phyloP scores from a whole-genome alignment of 164 flowering plant species.

The Malania oleifera region DNA sequence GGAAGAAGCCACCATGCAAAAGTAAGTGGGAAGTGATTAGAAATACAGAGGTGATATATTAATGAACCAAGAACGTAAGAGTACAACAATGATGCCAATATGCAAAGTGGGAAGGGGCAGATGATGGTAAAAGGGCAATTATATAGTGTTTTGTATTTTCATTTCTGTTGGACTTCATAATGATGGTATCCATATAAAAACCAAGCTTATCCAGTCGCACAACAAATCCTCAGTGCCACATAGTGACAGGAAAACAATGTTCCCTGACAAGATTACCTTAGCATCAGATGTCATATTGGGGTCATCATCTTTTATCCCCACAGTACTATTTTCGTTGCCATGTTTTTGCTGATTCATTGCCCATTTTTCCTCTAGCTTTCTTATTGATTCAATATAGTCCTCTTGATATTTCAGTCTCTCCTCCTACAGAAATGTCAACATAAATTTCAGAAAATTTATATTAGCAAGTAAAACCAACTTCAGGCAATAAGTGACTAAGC shows the following conservation, averaged over 20 bases:
- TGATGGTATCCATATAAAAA: too few relatives aligned
- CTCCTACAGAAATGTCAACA: constrained; percentile 32
- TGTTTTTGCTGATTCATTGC: constrained; percentile 44
- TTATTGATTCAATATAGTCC: constrained; percentile 75
- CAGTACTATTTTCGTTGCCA: constrained; percentile 19
- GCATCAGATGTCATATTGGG: constrained; percentile 25
- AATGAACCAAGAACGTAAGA: too few relatives aligned
- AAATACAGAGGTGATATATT: too few relatives aligned
- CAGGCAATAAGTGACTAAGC: neutral
- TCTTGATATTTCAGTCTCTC: constrained; percentile 64
- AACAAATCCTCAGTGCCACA: too few relatives aligned
- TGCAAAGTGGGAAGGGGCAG: too few relatives aligned
- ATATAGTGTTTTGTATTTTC: too few relatives aligned
- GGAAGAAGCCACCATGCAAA: too few relatives aligned
- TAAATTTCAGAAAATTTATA: constrained; percentile 1
- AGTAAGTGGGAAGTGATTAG: too few relatives aligned
- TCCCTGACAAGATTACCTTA: constrained; percentile 31
- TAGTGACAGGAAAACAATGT: neutral
- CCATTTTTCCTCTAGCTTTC: constrained; percentile 79
- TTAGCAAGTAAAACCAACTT: neutral
- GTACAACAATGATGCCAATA: too few relatives aligned
- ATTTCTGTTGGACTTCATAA: too few relatives aligned
- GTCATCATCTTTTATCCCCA: constrained; percentile 23
- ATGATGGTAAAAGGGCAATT: too few relatives aligned
- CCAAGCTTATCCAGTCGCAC: too few relatives aligned